Conservation (phyloP, 169 alveolate genomes). For the Cryptosporidium xiaoi region DNA sequence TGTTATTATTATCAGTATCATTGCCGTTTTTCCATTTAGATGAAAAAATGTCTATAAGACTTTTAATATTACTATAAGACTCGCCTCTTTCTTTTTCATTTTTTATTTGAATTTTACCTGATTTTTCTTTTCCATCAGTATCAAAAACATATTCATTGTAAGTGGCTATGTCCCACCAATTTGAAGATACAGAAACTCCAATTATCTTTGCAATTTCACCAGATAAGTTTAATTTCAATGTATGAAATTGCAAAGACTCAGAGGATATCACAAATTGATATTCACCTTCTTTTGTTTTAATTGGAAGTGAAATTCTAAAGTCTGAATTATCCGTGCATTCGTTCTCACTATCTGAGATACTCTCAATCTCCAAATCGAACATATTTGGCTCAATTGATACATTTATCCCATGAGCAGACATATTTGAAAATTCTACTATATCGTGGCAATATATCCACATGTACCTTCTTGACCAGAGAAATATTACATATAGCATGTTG, state of each 20-base stretch:
- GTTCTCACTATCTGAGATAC: background rate
- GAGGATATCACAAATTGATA: conserved; percentile 41
- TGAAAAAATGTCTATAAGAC: background rate
- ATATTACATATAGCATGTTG: conserved; percentile 29
- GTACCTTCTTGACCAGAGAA: conserved; percentile 42
- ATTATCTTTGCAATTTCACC: conserved; percentile 22
- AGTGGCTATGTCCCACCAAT: conserved; percentile 72
- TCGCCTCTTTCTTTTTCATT: background rate
- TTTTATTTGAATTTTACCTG: background rate
- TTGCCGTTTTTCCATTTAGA: background rate
- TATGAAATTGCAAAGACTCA: conserved; percentile 1
- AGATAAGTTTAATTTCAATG: conserved; percentile 18
- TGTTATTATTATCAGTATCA: background rate
- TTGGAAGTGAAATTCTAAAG: conserved; percentile 26
- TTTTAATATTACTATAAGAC: conserved; percentile 1
- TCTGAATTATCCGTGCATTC: background rate
- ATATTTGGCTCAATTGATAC: conserved; percentile 55
- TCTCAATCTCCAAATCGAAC: conserved; percentile 25
- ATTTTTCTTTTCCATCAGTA: background rate
- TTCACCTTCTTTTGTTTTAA: conserved; percentile 41
- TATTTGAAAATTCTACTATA: conserved; percentile 32
- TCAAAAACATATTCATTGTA: background rate
- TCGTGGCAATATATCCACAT: conserved; percentile 73
- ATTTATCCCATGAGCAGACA: conserved; percentile 47
- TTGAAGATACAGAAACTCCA: conserved; percentile 33